phyloP scores from a whole-genome alignment of 1,284 basidiomycete species.

The Leccinum pachyderme region DNA sequence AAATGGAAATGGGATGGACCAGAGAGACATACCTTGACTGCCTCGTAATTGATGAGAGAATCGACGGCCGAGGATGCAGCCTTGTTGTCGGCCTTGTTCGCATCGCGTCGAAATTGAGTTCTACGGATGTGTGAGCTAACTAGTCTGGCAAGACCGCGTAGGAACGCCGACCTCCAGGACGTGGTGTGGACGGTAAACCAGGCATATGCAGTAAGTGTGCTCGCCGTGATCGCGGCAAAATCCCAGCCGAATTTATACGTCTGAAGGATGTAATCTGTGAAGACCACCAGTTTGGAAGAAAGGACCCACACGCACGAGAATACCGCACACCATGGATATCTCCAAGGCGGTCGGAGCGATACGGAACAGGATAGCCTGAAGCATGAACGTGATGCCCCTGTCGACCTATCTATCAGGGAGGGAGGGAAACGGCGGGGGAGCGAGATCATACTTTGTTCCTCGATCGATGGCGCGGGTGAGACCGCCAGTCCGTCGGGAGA shows the following conservation, averaged over 20 bases:
- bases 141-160: not conserved
- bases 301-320: slow-evolving; percentile 56
- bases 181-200: slow-evolving; percentile 98
- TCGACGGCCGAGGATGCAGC: slow-evolving; percentile 94
- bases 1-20: not conserved
- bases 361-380: slow-evolving; percentile 93
- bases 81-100: slow-evolving; percentile 95
- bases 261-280: slow-evolving; percentile 38
- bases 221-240: slow-evolving; percentile 88
- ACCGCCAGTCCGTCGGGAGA: slow-evolving; percentile 93
- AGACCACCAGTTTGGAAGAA: not conserved
- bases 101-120: slow-evolving; percentile 91
- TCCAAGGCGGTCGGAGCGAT: slow-evolving; percentile 96
- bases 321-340: slow-evolving; percentile 96
- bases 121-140: slow-evolving; percentile 40
- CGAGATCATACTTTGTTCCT: slow-evolving; percentile 77
- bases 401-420: slow-evolving; percentile 4
- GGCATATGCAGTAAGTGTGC: slow-evolving; percentile 88
- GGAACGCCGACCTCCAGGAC: slow-evolving; percentile 75
- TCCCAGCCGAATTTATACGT: slow-evolving; percentile 97
- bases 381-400: slow-evolving; percentile 94
- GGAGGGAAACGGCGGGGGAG: not conserved
- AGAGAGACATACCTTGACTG: slow-evolving; percentile 75
- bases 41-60: slow-evolving; percentile 96
- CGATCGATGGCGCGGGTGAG: slow-evolving; percentile 95